These are phyloP conservation scores for Trichoderma aggressivum DNA, from an alignment of 2,329 filamentous ascomycete species.

Conservation along the genomic window DNA sequence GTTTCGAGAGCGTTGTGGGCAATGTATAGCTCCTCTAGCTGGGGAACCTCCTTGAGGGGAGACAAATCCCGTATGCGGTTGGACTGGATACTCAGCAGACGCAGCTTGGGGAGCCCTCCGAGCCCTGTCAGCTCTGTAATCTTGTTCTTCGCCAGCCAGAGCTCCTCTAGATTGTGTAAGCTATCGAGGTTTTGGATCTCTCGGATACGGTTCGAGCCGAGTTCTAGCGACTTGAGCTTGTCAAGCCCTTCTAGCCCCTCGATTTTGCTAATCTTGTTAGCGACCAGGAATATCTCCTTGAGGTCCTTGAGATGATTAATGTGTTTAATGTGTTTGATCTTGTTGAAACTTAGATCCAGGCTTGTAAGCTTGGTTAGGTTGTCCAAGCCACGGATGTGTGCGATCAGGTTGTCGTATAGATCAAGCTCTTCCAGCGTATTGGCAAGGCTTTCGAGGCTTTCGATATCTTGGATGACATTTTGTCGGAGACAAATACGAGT, in stretches of 20 bases:
- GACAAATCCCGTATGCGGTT: constrained; percentile 81
- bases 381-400: constrained; percentile 81
- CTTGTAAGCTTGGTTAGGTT: constrained; percentile 69
- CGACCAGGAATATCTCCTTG: constrained; percentile 84
- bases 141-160: constrained; percentile 97
- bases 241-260: constrained; percentile 75
- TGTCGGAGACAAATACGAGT: constrained; percentile 84
- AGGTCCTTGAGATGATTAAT: constrained; percentile 73
- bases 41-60: constrained; percentile 68
- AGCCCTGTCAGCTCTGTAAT: constrained; percentile 81
- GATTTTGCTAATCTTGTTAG: constrained; percentile 88
- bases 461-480: constrained; percentile 79
- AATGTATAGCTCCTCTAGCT: constrained; percentile 90
- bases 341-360: constrained; percentile 96
- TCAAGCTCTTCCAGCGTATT: constrained; percentile 77
- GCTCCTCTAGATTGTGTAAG: constrained; percentile 73
- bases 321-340: constrained; percentile 97
- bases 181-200: constrained; percentile 82
- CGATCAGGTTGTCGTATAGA: constrained; percentile 93
- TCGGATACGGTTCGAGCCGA: constrained; percentile 88
- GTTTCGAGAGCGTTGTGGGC: constrained; percentile 87
- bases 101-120: constrained; percentile 70
- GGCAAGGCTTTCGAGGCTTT: constrained; percentile 65
- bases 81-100: constrained; percentile 89
- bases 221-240: constrained; percentile 77